Conservation (phyloP, 2,329 filamentous ascomycete species). For the Furcasterigmium furcatum region DNA sequence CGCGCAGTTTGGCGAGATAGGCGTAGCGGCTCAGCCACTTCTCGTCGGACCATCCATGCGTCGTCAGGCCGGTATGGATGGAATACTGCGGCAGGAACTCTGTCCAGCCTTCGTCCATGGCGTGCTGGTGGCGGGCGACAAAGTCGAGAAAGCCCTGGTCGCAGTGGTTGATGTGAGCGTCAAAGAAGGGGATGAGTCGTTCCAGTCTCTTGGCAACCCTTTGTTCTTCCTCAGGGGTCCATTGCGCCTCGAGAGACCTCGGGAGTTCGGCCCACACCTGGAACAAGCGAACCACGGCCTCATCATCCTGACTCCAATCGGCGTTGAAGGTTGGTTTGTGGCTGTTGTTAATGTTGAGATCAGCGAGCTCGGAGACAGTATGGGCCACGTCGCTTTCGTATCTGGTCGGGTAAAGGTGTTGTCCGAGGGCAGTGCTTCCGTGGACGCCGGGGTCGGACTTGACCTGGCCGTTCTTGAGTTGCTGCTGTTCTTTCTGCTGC, state of each 20-base stretch:
- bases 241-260: not conserved
- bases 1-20: conserved; percentile 17
- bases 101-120: conserved; percentile 13
- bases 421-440: no score
- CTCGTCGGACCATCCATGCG: no score
- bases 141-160: conserved; percentile 17
- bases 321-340: not conserved
- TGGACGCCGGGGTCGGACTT: no score
- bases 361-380: no score
- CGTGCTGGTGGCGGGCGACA: conserved; percentile 15
- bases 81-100: not conserved
- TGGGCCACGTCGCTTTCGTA: no score
- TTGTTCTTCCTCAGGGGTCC: not conserved
- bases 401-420: no score
- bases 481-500: no score
- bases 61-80: not conserved
- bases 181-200: conserved; percentile 15
- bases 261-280: not conserved
- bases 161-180: conserved; percentile 15
- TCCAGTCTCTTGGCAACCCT: conserved; percentile 12
- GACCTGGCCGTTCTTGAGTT: no score
- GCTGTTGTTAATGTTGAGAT: no score
- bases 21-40: conserved; percentile 16
- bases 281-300: not conserved
- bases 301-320: not conserved